These are phyloP conservation scores for Lentithecium fluviatile DNA, from an alignment of 495 filamentous ascomycete genomes.

Conservation along the genomic window DNA sequence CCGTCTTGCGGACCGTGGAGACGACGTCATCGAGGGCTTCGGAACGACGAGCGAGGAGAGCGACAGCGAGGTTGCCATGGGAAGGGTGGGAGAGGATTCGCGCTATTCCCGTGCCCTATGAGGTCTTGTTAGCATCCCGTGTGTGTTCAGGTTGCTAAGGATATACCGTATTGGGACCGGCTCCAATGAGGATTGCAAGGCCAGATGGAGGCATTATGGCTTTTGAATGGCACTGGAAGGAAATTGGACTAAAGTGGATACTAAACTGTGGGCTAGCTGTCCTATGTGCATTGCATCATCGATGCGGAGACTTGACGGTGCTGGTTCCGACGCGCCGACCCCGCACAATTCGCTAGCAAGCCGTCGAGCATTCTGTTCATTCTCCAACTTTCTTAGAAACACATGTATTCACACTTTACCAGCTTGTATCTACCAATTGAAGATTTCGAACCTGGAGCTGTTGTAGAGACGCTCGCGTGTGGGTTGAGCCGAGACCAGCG, in stretches of 20 bases:
- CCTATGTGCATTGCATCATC: background rate
- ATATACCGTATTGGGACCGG: conserved; percentile 43
- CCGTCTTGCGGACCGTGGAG: conserved; percentile 39
- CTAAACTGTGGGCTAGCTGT: background rate
- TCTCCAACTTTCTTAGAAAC: too few relatives aligned
- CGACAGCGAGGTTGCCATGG: conserved; percentile 52
- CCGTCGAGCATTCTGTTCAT: too few relatives aligned
- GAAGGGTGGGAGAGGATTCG: conserved; percentile 48
- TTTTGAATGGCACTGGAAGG: too few relatives aligned
- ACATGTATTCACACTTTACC: too few relatives aligned
- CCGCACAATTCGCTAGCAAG: too few relatives aligned
- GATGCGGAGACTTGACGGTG: background rate
- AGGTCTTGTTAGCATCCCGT: conserved; percentile 10
- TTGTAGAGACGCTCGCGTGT: too few relatives aligned
- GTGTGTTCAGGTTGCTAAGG: background rate
- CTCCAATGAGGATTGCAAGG: conserved; percentile 50
- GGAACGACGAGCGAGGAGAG: conserved; percentile 47
- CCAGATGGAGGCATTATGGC: conserved; percentile 46
- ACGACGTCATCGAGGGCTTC: conserved; percentile 45
- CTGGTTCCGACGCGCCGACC: too few relatives aligned
- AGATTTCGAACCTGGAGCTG: too few relatives aligned
- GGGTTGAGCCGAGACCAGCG: too few relatives aligned
- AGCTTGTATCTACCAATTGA: too few relatives aligned
- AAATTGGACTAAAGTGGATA: too few relatives aligned
- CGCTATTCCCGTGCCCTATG: conserved; percentile 50